Evolutionary conservation across 768 basidiomycete species (phyloP).

Genomic region (Auricularia auricula-judae): DNA sequence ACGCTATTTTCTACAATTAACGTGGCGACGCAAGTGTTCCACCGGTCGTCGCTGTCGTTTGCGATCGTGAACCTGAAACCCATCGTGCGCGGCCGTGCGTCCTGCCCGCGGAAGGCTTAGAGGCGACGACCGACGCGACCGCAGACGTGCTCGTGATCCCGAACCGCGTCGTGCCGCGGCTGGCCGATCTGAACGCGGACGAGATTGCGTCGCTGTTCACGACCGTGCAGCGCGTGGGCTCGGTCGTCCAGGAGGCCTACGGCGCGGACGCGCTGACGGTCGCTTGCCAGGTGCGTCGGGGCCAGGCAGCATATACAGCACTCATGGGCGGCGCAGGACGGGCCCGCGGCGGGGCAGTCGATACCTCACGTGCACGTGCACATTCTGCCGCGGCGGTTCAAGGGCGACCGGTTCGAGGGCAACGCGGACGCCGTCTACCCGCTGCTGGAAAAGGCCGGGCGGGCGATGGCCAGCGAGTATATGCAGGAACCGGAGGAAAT

Average conservation of each 20-base stretch:
- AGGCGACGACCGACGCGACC: neutral
- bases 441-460: conserved; percentile 58
- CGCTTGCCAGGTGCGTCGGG: conserved; percentile 64
- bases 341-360: conserved; percentile 71
- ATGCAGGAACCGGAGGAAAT: conserved; percentile 25
- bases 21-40: conserved; percentile 67
- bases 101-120: neutral
- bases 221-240: conserved; percentile 69
- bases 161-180: conserved; percentile 34
- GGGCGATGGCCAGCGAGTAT: conserved; percentile 5
- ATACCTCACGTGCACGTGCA: conserved; percentile 98
- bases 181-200: conserved; percentile 33
- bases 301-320: neutral
- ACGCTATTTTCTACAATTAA: conserved; percentile 72
- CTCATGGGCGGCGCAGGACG: conserved; percentile 46
- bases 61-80: conserved; percentile 95
- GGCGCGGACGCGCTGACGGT: conserved; percentile 76
- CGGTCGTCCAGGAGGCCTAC: conserved; percentile 71
- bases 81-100: conserved; percentile 86
- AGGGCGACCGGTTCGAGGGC: conserved; percentile 51
- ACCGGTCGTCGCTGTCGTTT: conserved; percentile 54
- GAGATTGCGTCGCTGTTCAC: conserved; percentile 77
- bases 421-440: conserved; percentile 72
- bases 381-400: conserved; percentile 68
- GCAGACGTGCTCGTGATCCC: conserved; percentile 49